These are phyloP conservation scores for Cladosporium sphaerospermum DNA, from an alignment of 2,329 filamentous ascomycete species.

Conservation along the genomic window DNA sequence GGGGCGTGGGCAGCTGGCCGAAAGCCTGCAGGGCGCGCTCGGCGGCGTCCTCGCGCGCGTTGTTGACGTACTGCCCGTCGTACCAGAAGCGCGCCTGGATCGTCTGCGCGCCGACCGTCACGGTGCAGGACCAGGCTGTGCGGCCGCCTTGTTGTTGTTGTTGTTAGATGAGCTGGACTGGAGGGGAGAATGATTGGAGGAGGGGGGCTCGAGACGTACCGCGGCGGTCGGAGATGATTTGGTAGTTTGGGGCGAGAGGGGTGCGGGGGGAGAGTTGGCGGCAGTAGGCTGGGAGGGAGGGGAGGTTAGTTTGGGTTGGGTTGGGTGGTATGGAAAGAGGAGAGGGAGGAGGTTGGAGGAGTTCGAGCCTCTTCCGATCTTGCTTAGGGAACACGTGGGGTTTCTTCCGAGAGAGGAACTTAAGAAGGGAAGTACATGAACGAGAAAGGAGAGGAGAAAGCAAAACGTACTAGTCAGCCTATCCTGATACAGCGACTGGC, in stretches of 20 bases:
- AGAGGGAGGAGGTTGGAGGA: background rate
- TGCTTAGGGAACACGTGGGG: too few species aligned
- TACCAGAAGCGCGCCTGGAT: conserved; percentile 83
- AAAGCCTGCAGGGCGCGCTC: conserved; percentile 66
- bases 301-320: background rate
- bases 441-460: background rate
- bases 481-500: conserved; percentile 27
- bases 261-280: conserved; percentile 9
- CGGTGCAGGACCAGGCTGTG: conserved; percentile 82
- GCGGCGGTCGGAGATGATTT: conserved; percentile 68
- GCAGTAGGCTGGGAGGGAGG: conserved; percentile 1
- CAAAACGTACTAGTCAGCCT: conserved; percentile 28
- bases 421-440: background rate
- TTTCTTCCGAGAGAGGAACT: background rate
- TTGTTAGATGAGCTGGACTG: background rate
- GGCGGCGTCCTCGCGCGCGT: conserved; percentile 85
- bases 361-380: background rate
- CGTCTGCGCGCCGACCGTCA: conserved; percentile 60
- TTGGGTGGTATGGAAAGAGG: background rate
- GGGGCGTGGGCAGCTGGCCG: conserved; percentile 24
- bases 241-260: conserved; percentile 40
- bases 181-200: background rate
- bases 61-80: conserved; percentile 79
- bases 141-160: conserved; percentile 59
- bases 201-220: conserved; percentile 44